Evolutionary conservation across 768 basidiomycete species (phyloP), one percentile per base, ranked within the genome.

Genomic region (Auricularia auricula-judae): DNA sequence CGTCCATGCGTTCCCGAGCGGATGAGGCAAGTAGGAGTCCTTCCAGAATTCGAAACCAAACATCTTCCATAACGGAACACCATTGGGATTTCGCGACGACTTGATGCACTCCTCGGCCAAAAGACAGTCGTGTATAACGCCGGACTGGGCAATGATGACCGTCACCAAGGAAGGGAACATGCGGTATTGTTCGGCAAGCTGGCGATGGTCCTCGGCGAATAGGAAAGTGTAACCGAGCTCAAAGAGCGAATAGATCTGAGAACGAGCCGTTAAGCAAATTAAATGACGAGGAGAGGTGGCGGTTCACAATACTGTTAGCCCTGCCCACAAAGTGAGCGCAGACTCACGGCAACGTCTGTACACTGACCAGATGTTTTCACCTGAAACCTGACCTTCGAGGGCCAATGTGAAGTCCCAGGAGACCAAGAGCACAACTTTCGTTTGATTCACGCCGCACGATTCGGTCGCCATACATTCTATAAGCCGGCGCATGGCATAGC

Each of bases 171-270:
- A 51, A 12, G 54, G 34, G 39, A 64, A 39, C 47, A 56, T 64
- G 14, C 63, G 10, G 35, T 64, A 64, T 12, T 36, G 63, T 23
- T 54, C 39, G 4, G 36, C 51, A 21, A 58, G 34, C n/a, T 58
- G 39, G 16, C 36, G 3, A 14, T 58, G 51, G 21, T 36, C 53
- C 8, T 56, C 4, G 5, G 63, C 51, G 54, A 56, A 64, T 14
- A 64, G 53, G 36, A 54, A 64, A 11, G 63, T 54, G 54, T 64
- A 64, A 29, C 63, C 63, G 14, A 64, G 53, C 29, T 64, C 63
- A 14, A 54, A 44, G 10, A 64, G 63, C 34, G 63, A 29, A 18
- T 36, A 18, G 1, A 64, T n/a, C 63, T 64, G 34, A 5, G 29
- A 3, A 47, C 10, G 23, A n/a, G 8, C 35, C 33, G 5, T 8